phyloP scores from a whole-genome alignment of 1,284 basidiomycete species.

The Vanrija humicola region DNA sequence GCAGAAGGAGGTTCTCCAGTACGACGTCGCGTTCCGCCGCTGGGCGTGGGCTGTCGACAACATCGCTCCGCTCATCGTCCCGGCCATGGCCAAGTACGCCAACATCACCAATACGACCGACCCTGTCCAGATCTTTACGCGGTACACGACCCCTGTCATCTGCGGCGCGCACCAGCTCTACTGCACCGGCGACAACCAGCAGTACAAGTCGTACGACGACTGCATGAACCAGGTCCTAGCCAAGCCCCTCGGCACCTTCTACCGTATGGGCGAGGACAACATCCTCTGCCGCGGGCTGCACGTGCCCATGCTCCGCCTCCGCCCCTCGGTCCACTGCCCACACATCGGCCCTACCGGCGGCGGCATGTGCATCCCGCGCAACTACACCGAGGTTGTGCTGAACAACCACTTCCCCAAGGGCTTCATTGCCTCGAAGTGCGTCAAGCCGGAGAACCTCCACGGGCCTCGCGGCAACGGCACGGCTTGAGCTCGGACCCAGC shows the following conservation, averaged over 20 bases:
- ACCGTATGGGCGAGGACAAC: slow-evolving; percentile 29
- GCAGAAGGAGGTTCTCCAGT: slow-evolving; percentile 16
- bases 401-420: slow-evolving; percentile 25
- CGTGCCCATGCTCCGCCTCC: slow-evolving; percentile 21
- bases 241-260: slow-evolving; percentile 19
- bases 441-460: too few relatives aligned
- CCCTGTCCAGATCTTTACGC: slow-evolving; percentile 14
- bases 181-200: slow-evolving; percentile 23
- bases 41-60: slow-evolving; percentile 28
- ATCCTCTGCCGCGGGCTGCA: slow-evolving; percentile 29
- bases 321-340: slow-evolving; percentile 24
- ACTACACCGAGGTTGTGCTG: slow-evolving; percentile 20
- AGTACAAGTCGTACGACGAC: slow-evolving; percentile 19
- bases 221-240: slow-evolving; percentile 16
- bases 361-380: slow-evolving; percentile 24
- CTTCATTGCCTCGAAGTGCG: slow-evolving; percentile 14
- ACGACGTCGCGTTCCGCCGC: slow-evolving; percentile 22
- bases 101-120: slow-evolving; percentile 12
- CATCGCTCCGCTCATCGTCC: slow-evolving; percentile 21
- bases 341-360: slow-evolving; percentile 27
- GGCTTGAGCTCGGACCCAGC: too few relatives aligned
- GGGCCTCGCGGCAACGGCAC: too few relatives aligned
- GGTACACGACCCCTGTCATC: slow-evolving; percentile 18
- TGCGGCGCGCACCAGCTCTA: slow-evolving; percentile 15
- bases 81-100: slow-evolving; percentile 20